These are phyloP conservation scores for Russula dissimulans DNA, from an alignment of 768 basidiomycete species.

Conservation along the genomic window DNA sequence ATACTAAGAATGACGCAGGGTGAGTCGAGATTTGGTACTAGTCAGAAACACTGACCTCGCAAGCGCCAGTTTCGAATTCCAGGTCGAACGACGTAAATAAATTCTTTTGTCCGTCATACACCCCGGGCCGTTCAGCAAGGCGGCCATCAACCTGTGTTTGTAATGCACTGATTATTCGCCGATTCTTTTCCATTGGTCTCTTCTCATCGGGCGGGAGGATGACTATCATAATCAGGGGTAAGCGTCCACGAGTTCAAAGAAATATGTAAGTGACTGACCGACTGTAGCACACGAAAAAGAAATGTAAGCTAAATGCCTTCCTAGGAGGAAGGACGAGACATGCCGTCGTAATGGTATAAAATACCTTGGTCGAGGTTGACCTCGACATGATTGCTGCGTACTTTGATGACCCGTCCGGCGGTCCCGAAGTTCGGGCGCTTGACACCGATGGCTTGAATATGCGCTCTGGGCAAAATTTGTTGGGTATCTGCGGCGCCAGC, in stretches of 20 bases:
- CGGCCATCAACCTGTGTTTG: constrained; percentile 48
- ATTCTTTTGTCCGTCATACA: constrained; percentile 76
- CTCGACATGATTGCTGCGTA: constrained; percentile 52
- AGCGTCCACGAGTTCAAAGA: background rate
- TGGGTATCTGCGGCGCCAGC: constrained; percentile 1
- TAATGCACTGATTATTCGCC: constrained; percentile 56
- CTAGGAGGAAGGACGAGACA: constrained; percentile 20
- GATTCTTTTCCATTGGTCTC: constrained; percentile 54
- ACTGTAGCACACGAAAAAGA: constrained; percentile 25
- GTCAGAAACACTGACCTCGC: constrained; percentile 35
- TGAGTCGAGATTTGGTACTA: background rate
- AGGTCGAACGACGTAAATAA: constrained; percentile 53
- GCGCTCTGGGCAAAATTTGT: constrained; percentile 19
- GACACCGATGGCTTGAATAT: constrained; percentile 52
- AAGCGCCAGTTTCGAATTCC: constrained; percentile 41
- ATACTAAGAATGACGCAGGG: constrained; percentile 36
- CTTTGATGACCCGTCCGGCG: constrained; percentile 36
- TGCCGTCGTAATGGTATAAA: constrained; percentile 75
- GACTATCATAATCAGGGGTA: constrained; percentile 36
- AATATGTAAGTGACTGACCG: constrained; percentile 28
- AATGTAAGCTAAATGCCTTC: background rate
- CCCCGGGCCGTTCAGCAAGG: constrained; percentile 64
- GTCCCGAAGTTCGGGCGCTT: constrained; percentile 55
- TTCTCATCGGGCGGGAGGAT: constrained; percentile 48
- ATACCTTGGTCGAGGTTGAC: constrained; percentile 50